Base-by-base conservation (phyloP, 2,329 filamentous ascomycete species). In the Scedosporium minutisporum region DNA sequence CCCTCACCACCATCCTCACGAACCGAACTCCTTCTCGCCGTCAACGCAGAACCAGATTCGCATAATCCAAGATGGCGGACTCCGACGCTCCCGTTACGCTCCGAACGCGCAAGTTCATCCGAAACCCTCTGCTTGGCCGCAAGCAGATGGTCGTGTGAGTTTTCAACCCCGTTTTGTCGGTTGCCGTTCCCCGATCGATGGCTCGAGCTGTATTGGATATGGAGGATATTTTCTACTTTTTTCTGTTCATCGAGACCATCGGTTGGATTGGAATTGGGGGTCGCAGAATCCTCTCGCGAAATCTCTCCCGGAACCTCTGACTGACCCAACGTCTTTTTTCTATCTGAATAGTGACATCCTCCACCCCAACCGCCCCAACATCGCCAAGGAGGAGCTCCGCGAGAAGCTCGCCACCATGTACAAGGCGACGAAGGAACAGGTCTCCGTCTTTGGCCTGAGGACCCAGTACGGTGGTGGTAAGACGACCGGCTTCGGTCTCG, bases 91-190 rank as follows among this genome's bases (percentile, higher is more conserved):
- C 88, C 77, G 88, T 92, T 78, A 92, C 89, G 75, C 82, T 93
- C 83, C 87, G 95, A 85, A 99, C 95, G 82, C 93, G 95, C 90
- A 97, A 97, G 87, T 99, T 99, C 90, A 96, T 97, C 84, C 91
- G 93, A 85, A 99, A 99, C 88, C 91, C 95, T 80, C 91, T 99
- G 77, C 89, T 99, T 78, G 91, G 89, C 79, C 90, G 93, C 80
- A 96, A 96, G 87, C 93, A 97, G 89, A 96, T 97, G 91, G 93
- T 97, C 82, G 90, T 97, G 93, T 97, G 91, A 87, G 90, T 88
- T 71, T 71, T 71, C 68, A 67, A n/a, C 38, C 42, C 29, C 29
- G 9, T 33, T 33, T 33, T 33, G 29, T 33, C 29, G 27, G 29
- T 33, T 33, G 29, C 29, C 6, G 6, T 33, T 33, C 6, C 6